These are phyloP conservation scores for Cubamyces sp. DNA, from an alignment of 768 basidiomycete genomes.

Conservation along the genomic window DNA sequence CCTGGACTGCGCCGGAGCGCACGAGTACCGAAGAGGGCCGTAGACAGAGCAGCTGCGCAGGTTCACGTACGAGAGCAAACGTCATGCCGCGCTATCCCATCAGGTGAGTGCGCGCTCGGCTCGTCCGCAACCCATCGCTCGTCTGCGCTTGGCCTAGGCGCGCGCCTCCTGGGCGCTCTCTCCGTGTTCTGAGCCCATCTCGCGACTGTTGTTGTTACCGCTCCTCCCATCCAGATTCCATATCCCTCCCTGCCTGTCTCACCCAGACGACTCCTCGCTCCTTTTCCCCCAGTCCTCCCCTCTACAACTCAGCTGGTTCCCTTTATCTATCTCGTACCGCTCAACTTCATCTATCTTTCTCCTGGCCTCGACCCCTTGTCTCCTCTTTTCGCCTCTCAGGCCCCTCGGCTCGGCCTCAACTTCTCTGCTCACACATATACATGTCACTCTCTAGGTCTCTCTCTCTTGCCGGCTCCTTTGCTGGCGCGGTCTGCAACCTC, in stretches of 20 bases:
- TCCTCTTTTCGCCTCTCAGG: neutral
- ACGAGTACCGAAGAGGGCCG: neutral
- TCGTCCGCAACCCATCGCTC: neutral
- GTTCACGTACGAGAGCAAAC: slow-evolving; percentile 1
- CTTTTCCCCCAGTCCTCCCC: neutral
- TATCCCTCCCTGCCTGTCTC: slow-evolving; percentile 1
- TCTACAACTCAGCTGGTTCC: neutral
- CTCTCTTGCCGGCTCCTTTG: slow-evolving; percentile 41
- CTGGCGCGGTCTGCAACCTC: slow-evolving; percentile 46
- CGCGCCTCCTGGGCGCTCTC: neutral
- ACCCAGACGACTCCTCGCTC: slow-evolving; percentile 6
- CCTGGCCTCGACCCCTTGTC: neutral
- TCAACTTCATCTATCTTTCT: neutral
- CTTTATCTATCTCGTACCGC: neutral
- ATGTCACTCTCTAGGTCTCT: slow-evolving; percentile 39
- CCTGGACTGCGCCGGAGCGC: slow-evolving; percentile 7
- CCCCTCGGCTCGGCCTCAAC: neutral
- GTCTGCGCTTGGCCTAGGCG: neutral
- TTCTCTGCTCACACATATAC: slow-evolving; percentile 14
- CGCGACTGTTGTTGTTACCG: neutral
- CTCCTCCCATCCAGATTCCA: slow-evolving; percentile 1
- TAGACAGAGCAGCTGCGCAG: neutral
- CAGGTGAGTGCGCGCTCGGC: slow-evolving; percentile 22
- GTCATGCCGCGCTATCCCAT: slow-evolving; percentile 18
- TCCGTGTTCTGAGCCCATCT: neutral